Percentiles rank a stretch among this genome's conserved stretches.
Conservation (phyloP, 2,329 filamentous ascomycete genomes). For the Colletotrichum sp. region DNA sequence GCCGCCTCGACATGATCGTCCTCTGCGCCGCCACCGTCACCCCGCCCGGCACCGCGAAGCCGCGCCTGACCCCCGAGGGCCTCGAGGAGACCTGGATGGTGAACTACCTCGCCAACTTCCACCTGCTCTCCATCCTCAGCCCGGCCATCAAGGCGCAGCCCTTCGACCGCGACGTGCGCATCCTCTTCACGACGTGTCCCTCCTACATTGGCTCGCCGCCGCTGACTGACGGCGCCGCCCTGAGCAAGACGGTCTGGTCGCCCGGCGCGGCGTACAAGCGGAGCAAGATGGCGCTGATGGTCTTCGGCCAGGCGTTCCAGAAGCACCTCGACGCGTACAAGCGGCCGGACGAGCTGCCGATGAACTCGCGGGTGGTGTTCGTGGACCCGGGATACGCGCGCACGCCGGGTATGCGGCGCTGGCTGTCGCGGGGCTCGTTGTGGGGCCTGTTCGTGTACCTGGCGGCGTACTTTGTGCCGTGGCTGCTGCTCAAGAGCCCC, state of each 20-base stretch:
- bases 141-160: slow-evolving; percentile 91
- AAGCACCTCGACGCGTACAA: slow-evolving; percentile 87
- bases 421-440: slow-evolving; percentile 84
- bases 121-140: slow-evolving; percentile 87
- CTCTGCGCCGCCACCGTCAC: slow-evolving; percentile 83
- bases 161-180: slow-evolving; percentile 88
- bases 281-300: slow-evolving; percentile 81
- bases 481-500: slow-evolving; percentile 87
- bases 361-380: slow-evolving; percentile 82
- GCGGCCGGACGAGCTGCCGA: slow-evolving; percentile 81
- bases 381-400: slow-evolving; percentile 86
- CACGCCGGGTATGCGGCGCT: slow-evolving; percentile 86
- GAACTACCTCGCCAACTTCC: slow-evolving; percentile 96
- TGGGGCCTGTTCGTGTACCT: slow-evolving; percentile 82
- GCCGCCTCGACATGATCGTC: slow-evolving; percentile 88
- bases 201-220: slow-evolving; percentile 83
- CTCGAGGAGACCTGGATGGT: slow-evolving; percentile 92
- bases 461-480: slow-evolving; percentile 78
- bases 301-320: slow-evolving; percentile 89
- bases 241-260: slow-evolving; percentile 57
- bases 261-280: slow-evolving; percentile 65
- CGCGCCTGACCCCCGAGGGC: slow-evolving; percentile 73
- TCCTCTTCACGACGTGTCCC: slow-evolving; percentile 86
- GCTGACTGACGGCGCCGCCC: slow-evolving; percentile 51
- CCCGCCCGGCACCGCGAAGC: slow-evolving; percentile 65